A percentile compares a stretch with the other conserved stretches of the same genome.
phyloP scores from a whole-genome alignment of 176 grass and related monocot species.

The Urochloa ruziziensis region DNA sequence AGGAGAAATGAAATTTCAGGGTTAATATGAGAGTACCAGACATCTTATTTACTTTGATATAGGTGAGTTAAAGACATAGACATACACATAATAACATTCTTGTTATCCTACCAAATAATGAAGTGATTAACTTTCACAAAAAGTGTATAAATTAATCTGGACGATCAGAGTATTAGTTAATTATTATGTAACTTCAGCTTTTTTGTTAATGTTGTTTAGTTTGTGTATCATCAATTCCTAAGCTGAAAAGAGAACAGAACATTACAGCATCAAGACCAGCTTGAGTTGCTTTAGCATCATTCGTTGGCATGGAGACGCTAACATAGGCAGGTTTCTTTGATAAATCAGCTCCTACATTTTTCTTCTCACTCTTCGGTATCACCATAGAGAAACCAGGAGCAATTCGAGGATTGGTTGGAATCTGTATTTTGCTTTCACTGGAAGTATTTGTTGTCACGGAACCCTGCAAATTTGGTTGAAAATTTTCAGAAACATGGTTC shows the following conservation, averaged over 20 bases:
- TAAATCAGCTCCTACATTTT: conserved; percentile 48
- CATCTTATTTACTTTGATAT: background rate
- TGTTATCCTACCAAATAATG: background rate
- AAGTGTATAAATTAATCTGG: background rate
- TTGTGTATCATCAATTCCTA: background rate
- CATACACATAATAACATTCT: background rate
- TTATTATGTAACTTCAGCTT: background rate
- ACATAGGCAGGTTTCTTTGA: conserved; percentile 76
- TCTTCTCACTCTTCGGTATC: conserved; percentile 60
- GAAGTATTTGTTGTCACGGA: conserved; percentile 30
- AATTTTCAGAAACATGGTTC: conserved; percentile 56
- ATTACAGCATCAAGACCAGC: conserved; percentile 47
- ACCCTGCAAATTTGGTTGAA: conserved; percentile 48
- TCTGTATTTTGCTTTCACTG: conserved; percentile 78
- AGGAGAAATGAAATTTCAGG: conserved; percentile 29
- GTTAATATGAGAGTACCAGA: conserved; percentile 36
- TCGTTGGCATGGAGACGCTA: conserved; percentile 60
- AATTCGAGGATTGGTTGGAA: conserved; percentile 81
- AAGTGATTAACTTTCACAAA: background rate
- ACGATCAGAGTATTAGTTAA: background rate
- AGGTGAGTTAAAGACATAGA: background rate
- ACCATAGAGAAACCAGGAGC: conserved; percentile 68
- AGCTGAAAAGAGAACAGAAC: conserved; percentile 17
- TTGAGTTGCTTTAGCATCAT: conserved; percentile 45
- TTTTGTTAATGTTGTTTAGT: background rate